Evolutionary conservation across 2,329 filamentous ascomycete genomes (phyloP).

Genomic region (Botrytis pseudocinerea): DNA sequence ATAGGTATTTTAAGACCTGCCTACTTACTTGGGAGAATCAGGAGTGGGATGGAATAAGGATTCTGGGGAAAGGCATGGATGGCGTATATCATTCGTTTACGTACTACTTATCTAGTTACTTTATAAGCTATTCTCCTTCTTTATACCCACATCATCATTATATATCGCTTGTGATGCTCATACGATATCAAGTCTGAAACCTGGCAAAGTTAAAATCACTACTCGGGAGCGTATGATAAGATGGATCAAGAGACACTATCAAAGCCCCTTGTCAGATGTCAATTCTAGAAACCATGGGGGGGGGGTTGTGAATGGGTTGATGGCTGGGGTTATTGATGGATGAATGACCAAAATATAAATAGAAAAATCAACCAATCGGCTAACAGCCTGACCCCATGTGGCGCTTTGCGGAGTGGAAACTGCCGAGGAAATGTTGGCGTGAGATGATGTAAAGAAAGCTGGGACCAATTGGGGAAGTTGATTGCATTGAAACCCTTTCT

Average conservation of each 20-base stretch:
- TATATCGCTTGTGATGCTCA: not conserved
- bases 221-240: not conserved
- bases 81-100: slow-evolving; percentile 36
- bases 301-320: not conserved
- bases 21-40: not conserved
- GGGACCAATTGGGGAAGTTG: not conserved
- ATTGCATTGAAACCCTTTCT: not conserved
- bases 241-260: not conserved
- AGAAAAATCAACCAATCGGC: not conserved
- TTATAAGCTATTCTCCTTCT: not conserved
- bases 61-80: slow-evolving; percentile 34
- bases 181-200: not conserved
- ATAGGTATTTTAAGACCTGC: not conserved
- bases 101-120: not conserved
- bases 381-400: not conserved
- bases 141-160: not conserved
- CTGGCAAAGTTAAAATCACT: not conserved
- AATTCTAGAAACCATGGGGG: not conserved
- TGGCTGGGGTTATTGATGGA: not conserved
- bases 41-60: slow-evolving; percentile 8
- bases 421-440: not conserved
- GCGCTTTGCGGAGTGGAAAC: not conserved
- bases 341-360: not conserved
- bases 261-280: not conserved
- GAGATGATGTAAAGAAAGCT: not conserved